Base-by-base conservation (phyloP, 805 yeast species). In the Candida takata region DNA sequence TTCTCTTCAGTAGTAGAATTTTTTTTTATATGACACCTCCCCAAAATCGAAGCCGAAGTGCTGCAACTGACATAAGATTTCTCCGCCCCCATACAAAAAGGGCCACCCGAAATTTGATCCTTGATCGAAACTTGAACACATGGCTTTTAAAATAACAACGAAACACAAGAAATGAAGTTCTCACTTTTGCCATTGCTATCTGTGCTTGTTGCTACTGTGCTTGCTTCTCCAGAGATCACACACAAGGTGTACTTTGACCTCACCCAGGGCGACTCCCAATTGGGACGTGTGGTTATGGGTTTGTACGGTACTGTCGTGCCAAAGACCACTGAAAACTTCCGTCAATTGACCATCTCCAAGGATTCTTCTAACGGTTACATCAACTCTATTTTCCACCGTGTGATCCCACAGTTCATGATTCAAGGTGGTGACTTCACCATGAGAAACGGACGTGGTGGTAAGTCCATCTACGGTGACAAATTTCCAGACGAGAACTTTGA, bases 281-380 rank as follows among this genome's bases (percentile, higher is more conserved):
- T 88, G 31, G 97, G 97, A 31, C 74, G 95, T 56, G 70, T 90
- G 45, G 83, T 79, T 40, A 69, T 90, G 58, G 97, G 97, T 10
- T 70, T 90, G 35, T 90, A 79, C 57, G 97, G 96, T 31, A 74
- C 77, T 17, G 84, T 76, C 33, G 90, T 81, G 27, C 95, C 94
- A 49, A 83, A 81, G 61, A 88, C 97, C 19, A 92, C 71, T 27
- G 88, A 84, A 60, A 88, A 88, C 70, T 87, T 87, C 65, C 77
- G 84, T 52, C 81, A 82, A 52, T 70, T 87, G 59, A 67, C 86
- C 34, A 67, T 77, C 31, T 90, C 95, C 14, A 82, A 77, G 35
- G 86, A 84, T 54, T 77, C 83, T 24, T 60, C 67, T 26, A 67
- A 79, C 54, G 78, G 79, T 25, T 80, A 77, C 66, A 62, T 69